These are phyloP conservation scores for Boletus sp. DNA, from an alignment of 1,284 basidiomycete genomes.

Conservation along the genomic window DNA sequence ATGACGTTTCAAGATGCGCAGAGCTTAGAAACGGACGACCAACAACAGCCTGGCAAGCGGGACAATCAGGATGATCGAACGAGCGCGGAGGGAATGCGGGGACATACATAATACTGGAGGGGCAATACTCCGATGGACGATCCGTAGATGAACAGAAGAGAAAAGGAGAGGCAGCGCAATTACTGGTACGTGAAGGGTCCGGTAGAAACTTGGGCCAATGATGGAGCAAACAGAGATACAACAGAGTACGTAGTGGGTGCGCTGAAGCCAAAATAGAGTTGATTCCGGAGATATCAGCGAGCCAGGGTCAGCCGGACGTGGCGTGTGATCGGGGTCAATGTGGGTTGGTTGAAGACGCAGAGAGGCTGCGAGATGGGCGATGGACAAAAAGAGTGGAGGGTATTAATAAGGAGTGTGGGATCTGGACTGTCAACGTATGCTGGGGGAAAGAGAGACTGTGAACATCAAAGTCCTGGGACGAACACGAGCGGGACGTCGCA, in stretches of 20 bases:
- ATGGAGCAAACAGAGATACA: constrained; percentile 14
- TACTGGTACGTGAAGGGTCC: not conserved
- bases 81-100: not conserved
- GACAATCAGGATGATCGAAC: not conserved
- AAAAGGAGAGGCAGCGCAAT: not conserved
- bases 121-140: constrained; percentile 3
- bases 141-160: not conserved
- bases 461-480: not conserved
- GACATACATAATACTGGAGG: constrained; percentile 22
- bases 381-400: not conserved
- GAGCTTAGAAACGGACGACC: constrained; percentile 17
- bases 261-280: constrained; percentile 22
- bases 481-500: no score
- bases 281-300: constrained; percentile 1
- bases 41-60: constrained; percentile 17
- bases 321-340: constrained; percentile 15
- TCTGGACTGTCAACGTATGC: constrained; percentile 9
- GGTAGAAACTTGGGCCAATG: not conserved
- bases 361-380: not conserved
- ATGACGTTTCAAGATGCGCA: not conserved
- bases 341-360: not conserved
- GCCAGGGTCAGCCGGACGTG: constrained; percentile 1
- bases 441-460: not conserved
- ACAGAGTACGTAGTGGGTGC: constrained; percentile 17
- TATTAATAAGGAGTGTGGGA: constrained; percentile 9